Conservation (phyloP, 228 moss, liverwort and hornwort species). For the Sphagnum magellanicum region DNA sequence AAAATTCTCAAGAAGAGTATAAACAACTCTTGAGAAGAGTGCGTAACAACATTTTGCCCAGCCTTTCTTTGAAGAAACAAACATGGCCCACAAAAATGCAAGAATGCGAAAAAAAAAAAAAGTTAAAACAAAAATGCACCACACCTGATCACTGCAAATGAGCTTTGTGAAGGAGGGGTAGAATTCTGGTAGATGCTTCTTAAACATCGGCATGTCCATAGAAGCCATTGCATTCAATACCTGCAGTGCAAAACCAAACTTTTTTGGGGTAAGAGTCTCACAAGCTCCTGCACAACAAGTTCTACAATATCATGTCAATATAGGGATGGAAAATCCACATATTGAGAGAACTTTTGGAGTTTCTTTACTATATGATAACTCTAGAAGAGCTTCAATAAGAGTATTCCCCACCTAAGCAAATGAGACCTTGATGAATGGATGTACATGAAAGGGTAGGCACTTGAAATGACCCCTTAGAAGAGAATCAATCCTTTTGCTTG, state of each 20-base stretch:
- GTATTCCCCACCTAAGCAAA: too few species aligned
- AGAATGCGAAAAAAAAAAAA: too few species aligned
- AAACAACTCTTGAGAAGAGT: too few species aligned
- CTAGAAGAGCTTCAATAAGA: not conserved
- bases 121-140: not conserved
- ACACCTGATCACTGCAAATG: conserved; percentile 59
- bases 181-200: conserved; percentile 55
- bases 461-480: not conserved
- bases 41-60: too few species aligned
- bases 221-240: conserved; percentile 39
- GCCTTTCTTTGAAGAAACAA: too few species aligned
- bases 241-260: conserved; percentile 2
- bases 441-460: not conserved
- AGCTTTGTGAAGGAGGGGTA: conserved; percentile 54
- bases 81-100: too few species aligned
- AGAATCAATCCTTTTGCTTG: too few species aligned
- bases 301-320: not conserved
- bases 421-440: too few species aligned
- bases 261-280: too few species aligned
- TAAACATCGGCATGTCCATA: conserved; percentile 42
- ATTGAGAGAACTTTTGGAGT: not conserved
- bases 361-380: not conserved
- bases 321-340: not conserved
- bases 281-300: not conserved
- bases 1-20: too few species aligned